A percentile compares a stretch with the other conserved stretches of the same genome.
phyloP scores from a whole-genome alignment of 192 early-diverging fungal species.

The Podila verticillata region DNA sequence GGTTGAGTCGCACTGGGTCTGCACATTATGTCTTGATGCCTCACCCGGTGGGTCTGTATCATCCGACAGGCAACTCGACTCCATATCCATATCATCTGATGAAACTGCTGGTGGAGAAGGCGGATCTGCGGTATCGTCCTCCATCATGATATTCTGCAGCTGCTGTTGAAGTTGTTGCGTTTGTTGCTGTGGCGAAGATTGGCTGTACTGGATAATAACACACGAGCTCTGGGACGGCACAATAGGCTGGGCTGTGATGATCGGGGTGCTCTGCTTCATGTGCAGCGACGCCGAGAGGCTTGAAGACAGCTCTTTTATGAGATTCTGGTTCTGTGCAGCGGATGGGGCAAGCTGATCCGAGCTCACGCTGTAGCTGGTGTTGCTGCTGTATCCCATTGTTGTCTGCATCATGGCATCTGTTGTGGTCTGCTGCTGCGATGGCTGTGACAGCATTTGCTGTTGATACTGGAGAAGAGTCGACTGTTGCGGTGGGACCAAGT shows the following conservation, averaged over 20 bases:
- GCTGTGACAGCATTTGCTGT: neutral
- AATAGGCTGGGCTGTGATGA: neutral
- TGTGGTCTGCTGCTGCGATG: neutral
- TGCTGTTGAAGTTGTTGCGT: neutral
- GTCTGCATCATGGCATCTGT: constrained; percentile 1
- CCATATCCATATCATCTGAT: constrained; percentile 49
- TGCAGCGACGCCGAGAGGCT: constrained; percentile 18
- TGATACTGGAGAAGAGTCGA: constrained; percentile 8
- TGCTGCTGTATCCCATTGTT: neutral
- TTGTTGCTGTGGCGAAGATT: neutral
- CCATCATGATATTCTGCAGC: constrained; percentile 17
- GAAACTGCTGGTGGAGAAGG: constrained; percentile 41
- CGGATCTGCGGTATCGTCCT: constrained; percentile 31
- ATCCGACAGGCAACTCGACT: constrained; percentile 16
- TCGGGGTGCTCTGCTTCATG: neutral
- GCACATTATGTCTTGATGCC: constrained; percentile 3
- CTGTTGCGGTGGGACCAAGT: constrained; percentile 17
- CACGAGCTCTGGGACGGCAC: neutral
- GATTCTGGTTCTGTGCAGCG: neutral
- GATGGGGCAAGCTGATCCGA: no score
- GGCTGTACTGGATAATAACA: neutral
- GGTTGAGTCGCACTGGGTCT: constrained; percentile 11
- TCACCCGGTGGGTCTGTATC: constrained; percentile 4
- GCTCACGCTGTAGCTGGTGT: neutral
- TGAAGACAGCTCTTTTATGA: constrained; percentile 22